Percentiles rank a stretch among this genome's conserved stretches.
Evolutionary conservation across 164 flowering plant genomes (phyloP).

Genomic region (Vitis rotundifolia): DNA sequence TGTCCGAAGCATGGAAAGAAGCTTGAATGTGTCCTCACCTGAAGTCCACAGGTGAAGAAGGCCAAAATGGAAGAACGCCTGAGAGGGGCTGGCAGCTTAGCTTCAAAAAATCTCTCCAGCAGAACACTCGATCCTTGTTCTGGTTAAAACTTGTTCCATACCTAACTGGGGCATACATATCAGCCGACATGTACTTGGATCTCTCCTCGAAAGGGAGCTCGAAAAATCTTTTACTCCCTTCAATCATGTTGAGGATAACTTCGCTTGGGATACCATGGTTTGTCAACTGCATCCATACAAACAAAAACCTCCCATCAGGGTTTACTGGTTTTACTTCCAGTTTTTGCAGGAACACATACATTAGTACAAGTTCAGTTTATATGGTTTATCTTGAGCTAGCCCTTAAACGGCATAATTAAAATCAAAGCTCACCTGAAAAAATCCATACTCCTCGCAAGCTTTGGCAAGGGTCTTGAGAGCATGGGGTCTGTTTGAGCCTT

Average conservation of each 20-base stretch:
- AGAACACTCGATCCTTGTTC: conserved; percentile 71
- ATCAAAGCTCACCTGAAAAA: conserved; percentile 15
- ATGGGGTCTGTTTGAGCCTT: conserved; percentile 39
- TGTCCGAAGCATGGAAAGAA: no score
- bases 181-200: conserved; percentile 63
- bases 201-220: conserved; percentile 76
- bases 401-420: no score
- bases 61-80: conserved; percentile 64
- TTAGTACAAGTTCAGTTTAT: no score
- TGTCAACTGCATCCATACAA: conserved; percentile 46
- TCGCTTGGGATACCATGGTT: conserved; percentile 69
- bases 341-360: no score
- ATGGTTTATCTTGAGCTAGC: no score
- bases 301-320: no score
- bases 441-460: conserved; percentile 49
- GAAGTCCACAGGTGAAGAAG: conserved; percentile 70
- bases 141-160: conserved; percentile 93
- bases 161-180: conserved; percentile 64
- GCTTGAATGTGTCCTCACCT: conserved; percentile 35
- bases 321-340: no score
- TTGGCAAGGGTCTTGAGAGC: conserved; percentile 41
- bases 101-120: conserved; percentile 95
- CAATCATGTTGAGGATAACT: conserved; percentile 40
- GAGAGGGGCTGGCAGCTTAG: conserved; percentile 48
- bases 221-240: conserved; percentile 58